Evolutionary conservation across 2,329 filamentous ascomycete species (phyloP), one percentile per base, ranked within the genome.

Genomic region (Diplocarpon rosae): DNA sequence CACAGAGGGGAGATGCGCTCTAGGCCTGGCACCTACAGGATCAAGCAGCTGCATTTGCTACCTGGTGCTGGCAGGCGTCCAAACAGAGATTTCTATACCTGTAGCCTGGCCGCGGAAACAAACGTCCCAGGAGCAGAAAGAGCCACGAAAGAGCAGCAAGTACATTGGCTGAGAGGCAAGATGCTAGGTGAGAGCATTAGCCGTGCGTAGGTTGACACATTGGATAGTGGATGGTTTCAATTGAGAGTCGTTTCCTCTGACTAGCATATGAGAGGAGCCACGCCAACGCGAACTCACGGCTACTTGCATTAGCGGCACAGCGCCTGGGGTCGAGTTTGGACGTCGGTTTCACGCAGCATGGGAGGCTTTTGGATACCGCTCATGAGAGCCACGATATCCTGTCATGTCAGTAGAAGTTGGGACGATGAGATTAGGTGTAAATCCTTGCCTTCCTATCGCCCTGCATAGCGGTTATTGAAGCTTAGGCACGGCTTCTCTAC

Each of bases 331-430:
- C 17, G 29, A 42, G 43, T 51, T 52, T 52, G 48, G 43, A 46
- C 24, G 35, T 50, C 41, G 11, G 49, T 47, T 43, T 53, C 47
- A 50, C 44, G n/a, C n/a, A n/a, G n/a, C n/a, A n/a, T 7, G 20
- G 20, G 20, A 24, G 20, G 20, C 20, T 24, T 24, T 24, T 24
- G 20, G 20, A 24, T 24, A 24, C 20, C 20, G 20, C 20, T 24
- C 7, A 24, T 24, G 20, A 24, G 20, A 7, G 20, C 20, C 20
- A 24, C 7, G 20, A 24, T 4, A 3, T 4, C 20, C 20, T 3
- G 20, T 24, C 4, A 7, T 24, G 4, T 7, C 7, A 7, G 20
- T 24, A 7, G 20, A 7, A 24, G 20, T 24, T 24, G 20, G 20
- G 20, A 7, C 7, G 20, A 24, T 4, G 20, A 7, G 20, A 7